Evolutionary conservation across 2,329 filamentous ascomycete genomes (phyloP), one percentile per base, ranked within the genome.

Genomic region (Alternaria burnsii): DNA sequence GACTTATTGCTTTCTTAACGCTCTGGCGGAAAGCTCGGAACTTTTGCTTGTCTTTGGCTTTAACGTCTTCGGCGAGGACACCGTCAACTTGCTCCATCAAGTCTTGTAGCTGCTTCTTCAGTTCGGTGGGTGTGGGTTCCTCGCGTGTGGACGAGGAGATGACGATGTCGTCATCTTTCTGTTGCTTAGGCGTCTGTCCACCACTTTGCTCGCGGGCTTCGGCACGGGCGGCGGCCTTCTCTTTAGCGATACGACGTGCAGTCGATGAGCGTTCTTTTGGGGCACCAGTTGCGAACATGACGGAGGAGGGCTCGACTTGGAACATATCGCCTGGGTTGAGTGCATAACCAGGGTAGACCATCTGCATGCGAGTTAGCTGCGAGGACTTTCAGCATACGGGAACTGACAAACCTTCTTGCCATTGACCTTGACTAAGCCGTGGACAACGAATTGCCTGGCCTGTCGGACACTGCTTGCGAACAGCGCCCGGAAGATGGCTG

Each of bases 261-360:
- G 61, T 67, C 4, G 71, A 65, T 51, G 73, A 72, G 51, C 73
- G 72, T 14, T 60, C 62, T 80, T 93, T 95, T 50, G 87, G 86
- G 26, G 86, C 85, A 59, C 95, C 95, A 1, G 94, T 97, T 34
- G 92, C 94, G 72, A 87, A 94, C 79, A 99, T 85, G 58, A 99
- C 95, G 70, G 90, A 88, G 40, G 97, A 92, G 36, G 91, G 86
- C 20, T 97, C 91, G 71, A 99, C 94, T 78, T 97, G 93, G 85
- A 99, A 99, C 88, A 99, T 92, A 78, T 99, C 95, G 69, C 95
- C 95, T 3, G 95, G 96, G 79, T 99, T 99, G 40, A 99, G 87
- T 67, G 93, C 89, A 79, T 99, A 99, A 56, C 93, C 91, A 9
- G 95, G 94, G 75, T 95, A 92, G 65, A 87, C 85, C 91, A 98